Evolutionary conservation across 2,329 filamentous ascomycete genomes (phyloP).

Genomic region (Xylaria sp.): DNA sequence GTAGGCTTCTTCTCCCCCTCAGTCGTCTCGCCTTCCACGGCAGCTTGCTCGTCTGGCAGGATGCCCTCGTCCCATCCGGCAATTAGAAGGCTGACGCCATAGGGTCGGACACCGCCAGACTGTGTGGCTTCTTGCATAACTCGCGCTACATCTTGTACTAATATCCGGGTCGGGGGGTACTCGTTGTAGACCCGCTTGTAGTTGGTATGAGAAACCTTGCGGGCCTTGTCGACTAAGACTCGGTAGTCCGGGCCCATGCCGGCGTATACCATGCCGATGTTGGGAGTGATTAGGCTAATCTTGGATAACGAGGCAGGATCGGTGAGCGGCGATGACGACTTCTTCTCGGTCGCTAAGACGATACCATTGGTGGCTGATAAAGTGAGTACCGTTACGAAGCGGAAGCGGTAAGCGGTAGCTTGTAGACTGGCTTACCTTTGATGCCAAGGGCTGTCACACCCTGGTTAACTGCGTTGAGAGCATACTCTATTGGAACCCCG

Average conservation of each 20-base stretch:
- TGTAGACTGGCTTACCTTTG: constrained; percentile 74
- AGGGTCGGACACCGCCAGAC: constrained; percentile 95
- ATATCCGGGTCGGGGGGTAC: constrained; percentile 98
- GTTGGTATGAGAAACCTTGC: constrained; percentile 96
- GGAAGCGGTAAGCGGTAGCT: not conserved
- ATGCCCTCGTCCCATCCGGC: constrained; percentile 98
- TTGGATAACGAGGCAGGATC: constrained; percentile 95
- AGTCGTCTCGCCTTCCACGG: constrained; percentile 64
- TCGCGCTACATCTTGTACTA: constrained; percentile 96
- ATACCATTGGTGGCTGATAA: constrained; percentile 92
- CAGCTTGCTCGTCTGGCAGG: constrained; percentile 80
- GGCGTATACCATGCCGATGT: constrained; percentile 99
- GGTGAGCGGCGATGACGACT: constrained; percentile 96
- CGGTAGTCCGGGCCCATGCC: constrained; percentile 99
- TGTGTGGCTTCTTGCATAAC: constrained; percentile 99
- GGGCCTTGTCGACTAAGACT: constrained; percentile 95
- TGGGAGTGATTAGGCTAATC: constrained; percentile 96
- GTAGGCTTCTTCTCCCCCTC: constrained; percentile 73
- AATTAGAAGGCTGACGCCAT: constrained; percentile 94
- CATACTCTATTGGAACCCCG: constrained; percentile 78
- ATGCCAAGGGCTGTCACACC: constrained; percentile 98
- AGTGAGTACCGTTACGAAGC: constrained; percentile 33
- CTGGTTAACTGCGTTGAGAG: constrained; percentile 98
- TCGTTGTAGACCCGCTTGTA: constrained; percentile 99
- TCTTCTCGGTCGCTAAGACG: constrained; percentile 99